Evolutionary conservation across 2,329 filamentous ascomycete species (phyloP), one percentile per base, ranked within the genome.

Genomic region (Aureobasidium mangrovei): DNA sequence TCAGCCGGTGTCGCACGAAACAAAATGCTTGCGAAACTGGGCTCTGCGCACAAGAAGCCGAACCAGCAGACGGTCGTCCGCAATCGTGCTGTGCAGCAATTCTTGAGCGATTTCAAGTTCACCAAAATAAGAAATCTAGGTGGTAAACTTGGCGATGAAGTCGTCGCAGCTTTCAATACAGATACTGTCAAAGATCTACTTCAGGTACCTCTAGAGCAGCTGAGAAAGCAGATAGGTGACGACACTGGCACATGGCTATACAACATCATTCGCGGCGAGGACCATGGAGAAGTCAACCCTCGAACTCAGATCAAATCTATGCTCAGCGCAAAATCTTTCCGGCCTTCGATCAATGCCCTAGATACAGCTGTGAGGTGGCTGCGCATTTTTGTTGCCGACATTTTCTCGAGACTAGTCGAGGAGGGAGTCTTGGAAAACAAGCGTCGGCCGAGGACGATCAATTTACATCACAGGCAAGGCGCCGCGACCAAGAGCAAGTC

Each of bases 241-340:
- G 89, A 95, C 42, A 93, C 86, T 0, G 91, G 88, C 1, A 75
- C 78, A 3, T 96, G 91, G 90, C 75, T 97, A 8, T 85, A 95
- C 70, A 82, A 85, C 53, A 86, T 85, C 8, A 85, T 97, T 52
- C 82, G 93, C 8, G 93, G 93, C 1, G 82, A 91, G 57, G 93
- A 98, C 67, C 74, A 76, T 47, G 93, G 86, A 62, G 91, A 96
- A 69, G 89, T 98, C 60, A 96, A 89, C 64, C 81, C 89, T 29
- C 79, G 91, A 49, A 95, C 90, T 1, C 88, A 93, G 64, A 95
- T 96, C 73, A 96, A 97, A 68, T 93, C 87, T 12, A 97, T 98
- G 91, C 76, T 97, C 10, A 96, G 90, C 1, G 91, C 93, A 24
- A 98, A 98, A 67, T 94, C 90, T 0, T 98, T 98, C 64, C 79